Conservation (phyloP, 1,284 basidiomycete species). For the Cryptococcus maquisensis region DNA sequence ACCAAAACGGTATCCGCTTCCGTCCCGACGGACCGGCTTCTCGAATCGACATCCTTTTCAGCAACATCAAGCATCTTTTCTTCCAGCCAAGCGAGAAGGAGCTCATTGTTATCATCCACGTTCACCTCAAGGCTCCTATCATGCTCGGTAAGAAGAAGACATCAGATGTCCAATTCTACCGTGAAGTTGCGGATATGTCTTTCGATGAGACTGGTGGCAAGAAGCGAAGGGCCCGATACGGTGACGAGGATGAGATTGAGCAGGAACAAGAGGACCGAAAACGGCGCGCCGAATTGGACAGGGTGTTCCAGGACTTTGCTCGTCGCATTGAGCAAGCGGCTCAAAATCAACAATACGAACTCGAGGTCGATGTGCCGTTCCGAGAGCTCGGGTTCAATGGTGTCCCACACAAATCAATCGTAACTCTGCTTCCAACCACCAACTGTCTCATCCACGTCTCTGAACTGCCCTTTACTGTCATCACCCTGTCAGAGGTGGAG, state of each 20-base stretch:
- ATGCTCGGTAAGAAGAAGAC: constrained; percentile 99
- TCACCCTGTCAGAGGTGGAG: constrained; percentile 91
- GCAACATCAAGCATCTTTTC: constrained; percentile 97
- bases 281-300: constrained; percentile 83
- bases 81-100: constrained; percentile 99
- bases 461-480: constrained; percentile 92
- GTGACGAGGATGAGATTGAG: constrained; percentile 99
- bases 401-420: constrained; percentile 93
- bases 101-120: constrained; percentile 87
- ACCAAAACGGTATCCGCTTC: constrained; percentile 93
- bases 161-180: constrained; percentile 95
- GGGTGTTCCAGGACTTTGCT: constrained; percentile 90
- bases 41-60: constrained; percentile 90
- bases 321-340: constrained; percentile 88
- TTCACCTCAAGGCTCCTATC: constrained; percentile 92
- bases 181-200: constrained; percentile 95
- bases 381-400: constrained; percentile 95
- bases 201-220: constrained; percentile 97
- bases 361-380: constrained; percentile 96
- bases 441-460: constrained; percentile 95
- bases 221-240: constrained; percentile 94
- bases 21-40: constrained; percentile 72
- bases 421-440: constrained; percentile 90
- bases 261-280: constrained; percentile 96
- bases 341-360: constrained; percentile 60